Conservation (phyloP, 2,329 filamentous ascomycete genomes). For the Ascocoryne sarcoides region DNA sequence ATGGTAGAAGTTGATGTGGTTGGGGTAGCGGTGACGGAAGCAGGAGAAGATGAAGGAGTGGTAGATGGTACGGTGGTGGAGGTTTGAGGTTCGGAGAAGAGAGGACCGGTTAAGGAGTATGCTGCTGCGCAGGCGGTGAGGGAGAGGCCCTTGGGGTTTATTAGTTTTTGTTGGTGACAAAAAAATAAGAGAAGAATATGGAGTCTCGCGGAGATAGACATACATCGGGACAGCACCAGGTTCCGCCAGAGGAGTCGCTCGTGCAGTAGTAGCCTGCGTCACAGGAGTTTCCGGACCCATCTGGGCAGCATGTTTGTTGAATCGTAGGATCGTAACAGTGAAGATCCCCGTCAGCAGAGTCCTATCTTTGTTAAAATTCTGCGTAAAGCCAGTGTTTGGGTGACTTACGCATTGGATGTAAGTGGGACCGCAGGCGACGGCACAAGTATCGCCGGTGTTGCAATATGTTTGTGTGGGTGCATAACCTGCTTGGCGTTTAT, state of each 20-base stretch:
- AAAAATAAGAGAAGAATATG: not conserved
- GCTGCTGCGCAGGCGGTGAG: conserved; percentile 45
- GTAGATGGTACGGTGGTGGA: not conserved
- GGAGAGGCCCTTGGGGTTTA: conserved; percentile 35
- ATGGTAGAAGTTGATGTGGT: not conserved
- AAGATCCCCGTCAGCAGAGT: conserved; percentile 39
- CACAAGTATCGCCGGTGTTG: conserved; percentile 42
- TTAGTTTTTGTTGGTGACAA: not conserved
- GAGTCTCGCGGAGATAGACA: not conserved
- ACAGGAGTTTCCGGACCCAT: conserved; percentile 42
- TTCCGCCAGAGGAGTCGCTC: conserved; percentile 40
- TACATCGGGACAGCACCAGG: conserved; percentile 52
- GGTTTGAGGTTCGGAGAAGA: conserved; percentile 24
- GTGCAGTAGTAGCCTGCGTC: conserved; percentile 54
- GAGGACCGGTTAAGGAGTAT: conserved; percentile 39
- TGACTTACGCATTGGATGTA: conserved; percentile 41
- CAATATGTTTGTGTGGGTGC: conserved; percentile 41
- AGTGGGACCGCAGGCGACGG: conserved; percentile 44
- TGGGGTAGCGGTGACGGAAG: not conserved
- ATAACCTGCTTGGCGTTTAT: conserved; percentile 40
- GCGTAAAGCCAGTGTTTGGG: too few relatives aligned
- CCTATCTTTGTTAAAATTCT: too few relatives aligned
- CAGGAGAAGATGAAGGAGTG: not conserved
- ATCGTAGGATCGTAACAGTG: conserved; percentile 50
- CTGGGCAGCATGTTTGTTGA: conserved; percentile 48